Percentiles rank a stretch among this genome's conserved stretches.
These are phyloP conservation scores for Cladosporium oxysporum DNA, from an alignment of 2,329 filamentous ascomycete genomes.

Conservation along the genomic window DNA sequence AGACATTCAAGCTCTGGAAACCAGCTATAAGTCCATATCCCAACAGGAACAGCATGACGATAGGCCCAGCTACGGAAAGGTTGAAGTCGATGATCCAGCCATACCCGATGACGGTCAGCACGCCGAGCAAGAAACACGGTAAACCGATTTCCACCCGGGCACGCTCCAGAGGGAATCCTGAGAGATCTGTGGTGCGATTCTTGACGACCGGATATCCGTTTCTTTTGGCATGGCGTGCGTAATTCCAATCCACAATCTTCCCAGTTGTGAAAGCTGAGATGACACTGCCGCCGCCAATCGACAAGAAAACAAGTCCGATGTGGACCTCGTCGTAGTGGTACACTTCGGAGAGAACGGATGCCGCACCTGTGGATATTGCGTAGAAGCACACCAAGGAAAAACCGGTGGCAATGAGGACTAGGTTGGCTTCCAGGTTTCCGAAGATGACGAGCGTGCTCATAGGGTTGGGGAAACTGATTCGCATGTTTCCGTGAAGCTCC, in stretches of 20 bases:
- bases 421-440: constrained; percentile 37
- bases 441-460: constrained; percentile 32
- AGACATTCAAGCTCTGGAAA: constrained; percentile 48
- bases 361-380: constrained; percentile 43
- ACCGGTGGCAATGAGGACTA: constrained; percentile 42
- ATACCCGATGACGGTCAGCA: constrained; percentile 41
- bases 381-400: constrained; percentile 46
- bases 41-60: constrained; percentile 33
- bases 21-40: constrained; percentile 43
- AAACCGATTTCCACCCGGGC: constrained; percentile 45
- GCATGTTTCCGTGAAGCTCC: constrained; percentile 29
- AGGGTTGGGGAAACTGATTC: constrained; percentile 33
- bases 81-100: constrained; percentile 44
- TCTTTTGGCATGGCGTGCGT: constrained; percentile 38
- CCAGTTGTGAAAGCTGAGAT: constrained; percentile 44
- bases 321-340: constrained; percentile 46
- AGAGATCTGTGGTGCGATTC: constrained; percentile 41
- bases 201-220: constrained; percentile 38
- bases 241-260: constrained; percentile 48
- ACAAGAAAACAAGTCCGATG: constrained; percentile 47
- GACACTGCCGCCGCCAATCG: constrained; percentile 44
- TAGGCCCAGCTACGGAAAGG: constrained; percentile 31
- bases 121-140: constrained; percentile 39
- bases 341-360: constrained; percentile 38
- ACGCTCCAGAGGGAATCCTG: constrained; percentile 46